phyloP scores from a whole-genome alignment of 768 basidiomycete species.

The Rubroboletus satanas region DNA sequence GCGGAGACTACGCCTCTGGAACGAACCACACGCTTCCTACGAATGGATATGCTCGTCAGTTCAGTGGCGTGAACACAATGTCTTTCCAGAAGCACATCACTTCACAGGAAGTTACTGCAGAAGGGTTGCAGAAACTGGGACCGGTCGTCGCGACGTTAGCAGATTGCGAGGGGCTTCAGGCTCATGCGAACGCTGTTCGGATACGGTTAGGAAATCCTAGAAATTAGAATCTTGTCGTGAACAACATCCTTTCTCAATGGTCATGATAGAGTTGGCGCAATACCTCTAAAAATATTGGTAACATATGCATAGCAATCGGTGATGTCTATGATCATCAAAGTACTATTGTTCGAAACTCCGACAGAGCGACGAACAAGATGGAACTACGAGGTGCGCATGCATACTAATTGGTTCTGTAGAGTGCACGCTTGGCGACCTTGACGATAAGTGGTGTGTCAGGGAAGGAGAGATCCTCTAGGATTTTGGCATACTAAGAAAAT shows the following conservation, averaged over 20 bases:
- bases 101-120: constrained; percentile 83
- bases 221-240: not conserved
- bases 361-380: constrained; percentile 9
- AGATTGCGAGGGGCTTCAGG: constrained; percentile 91
- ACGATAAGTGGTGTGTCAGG: constrained; percentile 87
- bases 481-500: constrained; percentile 71
- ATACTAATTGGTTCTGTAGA: constrained; percentile 80
- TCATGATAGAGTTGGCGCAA: not conserved
- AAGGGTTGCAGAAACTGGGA: constrained; percentile 74
- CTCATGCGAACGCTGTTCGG: constrained; percentile 94
- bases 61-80: constrained; percentile 94
- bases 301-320: constrained; percentile 5
- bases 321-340: constrained; percentile 19
- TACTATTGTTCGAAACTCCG: constrained; percentile 17
- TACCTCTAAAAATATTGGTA: constrained; percentile 14
- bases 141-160: constrained; percentile 87
- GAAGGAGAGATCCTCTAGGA: constrained; percentile 89
- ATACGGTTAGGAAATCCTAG: constrained; percentile 52
- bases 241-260: not conserved
- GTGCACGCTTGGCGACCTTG: constrained; percentile 92
- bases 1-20: constrained; percentile 97
- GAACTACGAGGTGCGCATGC: constrained; percentile 9
- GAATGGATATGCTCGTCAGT: constrained; percentile 95
- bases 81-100: constrained; percentile 99
- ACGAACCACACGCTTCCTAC: constrained; percentile 98